These are phyloP conservation scores for Pterocarpus santalinus DNA, from an alignment of 306 rosid genomes.

Conservation along the genomic window DNA sequence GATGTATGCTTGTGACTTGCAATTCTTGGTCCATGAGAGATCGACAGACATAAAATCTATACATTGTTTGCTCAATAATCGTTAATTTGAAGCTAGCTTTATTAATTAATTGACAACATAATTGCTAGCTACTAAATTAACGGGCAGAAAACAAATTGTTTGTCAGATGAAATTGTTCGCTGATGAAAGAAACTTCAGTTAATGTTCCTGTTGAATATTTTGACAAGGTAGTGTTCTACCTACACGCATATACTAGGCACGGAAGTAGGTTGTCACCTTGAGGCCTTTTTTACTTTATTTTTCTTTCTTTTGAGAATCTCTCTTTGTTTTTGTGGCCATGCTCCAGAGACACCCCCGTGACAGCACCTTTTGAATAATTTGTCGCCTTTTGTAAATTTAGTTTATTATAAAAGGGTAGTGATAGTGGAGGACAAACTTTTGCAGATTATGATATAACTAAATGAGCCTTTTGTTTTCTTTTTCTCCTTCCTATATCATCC, in stretches of 20 bases:
- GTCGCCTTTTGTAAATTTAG: conserved; percentile 45
- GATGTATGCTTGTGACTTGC: no score
- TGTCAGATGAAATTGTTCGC: no score
- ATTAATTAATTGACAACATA: no score
- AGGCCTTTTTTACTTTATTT: background rate
- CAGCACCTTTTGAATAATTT: conserved; percentile 37
- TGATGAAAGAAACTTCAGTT: no score
- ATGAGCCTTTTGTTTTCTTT: conserved; percentile 41
- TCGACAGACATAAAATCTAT: no score
- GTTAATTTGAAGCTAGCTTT: no score
- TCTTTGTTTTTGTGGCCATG: conserved; percentile 17
- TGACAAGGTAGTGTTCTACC: conserved; percentile 33
- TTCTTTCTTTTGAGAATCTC: background rate
- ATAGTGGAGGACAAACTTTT: conserved; percentile 57
- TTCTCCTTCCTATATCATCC: conserved; percentile 43
- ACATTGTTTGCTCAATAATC: no score
- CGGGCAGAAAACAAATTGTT: no score
- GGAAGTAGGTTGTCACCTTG: conserved; percentile 40
- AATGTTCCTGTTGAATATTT: conserved; percentile 14
- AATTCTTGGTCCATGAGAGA: no score
- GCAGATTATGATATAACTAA: conserved; percentile 49
- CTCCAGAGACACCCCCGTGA: conserved; percentile 45
- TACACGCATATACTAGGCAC: conserved; percentile 21
- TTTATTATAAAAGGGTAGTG: conserved; percentile 41
- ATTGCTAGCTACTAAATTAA: no score